A percentile compares a stretch with the other conserved stretches of the same genome.
These are phyloP conservation scores for Penicillium antarcticum DNA, from an alignment of 495 filamentous ascomycete genomes.

Conservation along the genomic window DNA sequence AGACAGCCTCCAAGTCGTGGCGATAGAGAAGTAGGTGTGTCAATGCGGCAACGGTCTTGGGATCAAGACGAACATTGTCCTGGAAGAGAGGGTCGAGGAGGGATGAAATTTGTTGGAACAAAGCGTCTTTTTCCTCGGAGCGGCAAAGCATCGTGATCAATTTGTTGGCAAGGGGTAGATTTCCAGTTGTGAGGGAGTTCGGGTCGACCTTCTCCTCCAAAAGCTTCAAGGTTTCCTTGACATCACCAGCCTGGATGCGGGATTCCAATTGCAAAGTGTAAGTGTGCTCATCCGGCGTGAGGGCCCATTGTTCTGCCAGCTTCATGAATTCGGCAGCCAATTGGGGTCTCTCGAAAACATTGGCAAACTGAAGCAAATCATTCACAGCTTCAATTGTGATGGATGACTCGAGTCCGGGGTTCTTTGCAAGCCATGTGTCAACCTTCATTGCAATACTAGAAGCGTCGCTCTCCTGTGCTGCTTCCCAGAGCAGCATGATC, in stretches of 20 bases:
- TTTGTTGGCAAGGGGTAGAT: constrained; percentile 65
- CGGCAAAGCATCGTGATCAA: constrained; percentile 72
- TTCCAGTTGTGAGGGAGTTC: constrained; percentile 48
- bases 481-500: constrained; percentile 72
- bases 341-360: constrained; percentile 63
- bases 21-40: constrained; percentile 66
- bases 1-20: constrained; percentile 69
- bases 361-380: constrained; percentile 67
- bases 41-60: constrained; percentile 69
- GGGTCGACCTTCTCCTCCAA: constrained; percentile 59
- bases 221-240: constrained; percentile 60
- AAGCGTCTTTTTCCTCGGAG: constrained; percentile 42
- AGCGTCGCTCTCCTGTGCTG: constrained; percentile 64
- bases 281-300: constrained; percentile 62
- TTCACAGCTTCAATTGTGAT: constrained; percentile 75
- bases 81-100: constrained; percentile 74
- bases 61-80: constrained; percentile 61
- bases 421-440: constrained; percentile 47
- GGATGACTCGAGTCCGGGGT: constrained; percentile 31
- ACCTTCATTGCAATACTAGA: constrained; percentile 65
- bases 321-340: constrained; percentile 68
- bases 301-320: constrained; percentile 58
- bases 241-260: constrained; percentile 62
- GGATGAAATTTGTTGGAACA: constrained; percentile 65
- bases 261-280: constrained; percentile 74